Base-by-base conservation (phyloP, 192 early-diverging fungal genomes). In the Linnemannia elongata region DNA sequence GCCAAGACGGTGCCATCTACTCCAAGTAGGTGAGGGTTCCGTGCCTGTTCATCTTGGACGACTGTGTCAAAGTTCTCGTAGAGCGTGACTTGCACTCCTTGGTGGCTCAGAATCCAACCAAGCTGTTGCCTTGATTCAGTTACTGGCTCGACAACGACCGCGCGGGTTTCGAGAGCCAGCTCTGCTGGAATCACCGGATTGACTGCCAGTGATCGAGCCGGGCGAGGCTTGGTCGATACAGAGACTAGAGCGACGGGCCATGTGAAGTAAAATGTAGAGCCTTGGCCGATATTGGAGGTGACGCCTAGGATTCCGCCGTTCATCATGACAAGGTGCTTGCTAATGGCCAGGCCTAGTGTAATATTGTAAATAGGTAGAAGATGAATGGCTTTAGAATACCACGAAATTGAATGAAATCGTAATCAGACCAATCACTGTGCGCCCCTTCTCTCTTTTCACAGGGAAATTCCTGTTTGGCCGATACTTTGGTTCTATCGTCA, bases 231-330 rank as follows among this genome's bases (percentile, higher is more conserved):
- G 15, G 47, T 20, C 33, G 52, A 54, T 20, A 69, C 66, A 4
- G 63, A 71, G 18, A 83, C 78, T 17, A 83, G 44, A 1, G 63
- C 13, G 30, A 83, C 44, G 8, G 85, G 81, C 90, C 90, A 88
- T 4, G 93, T 95, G 69, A 96, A 94, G 75, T 89, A 93, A 85
- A 96, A 96, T 52, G 89, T 92, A 10, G 93, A 94, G 36, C 95
- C 95, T 69, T 90, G 80, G 8, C 92, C 92, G 24, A 91, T 83
- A 76, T 92, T 90, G 73, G 92, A 92, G 69, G 93, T 90, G 30
- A 96, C 94, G 35, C 91, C 91, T 41, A 96, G 90, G 39, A 90
- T 77, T 15, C 96, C 96, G 10, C 94, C 94, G 69, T 94, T 91
- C 75, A 95, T 90, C 88, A 91, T 91, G 30, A 93, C 92, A 17